phyloP scores from a whole-genome alignment of 805 yeast species.

The Starmerella scarabaei region DNA sequence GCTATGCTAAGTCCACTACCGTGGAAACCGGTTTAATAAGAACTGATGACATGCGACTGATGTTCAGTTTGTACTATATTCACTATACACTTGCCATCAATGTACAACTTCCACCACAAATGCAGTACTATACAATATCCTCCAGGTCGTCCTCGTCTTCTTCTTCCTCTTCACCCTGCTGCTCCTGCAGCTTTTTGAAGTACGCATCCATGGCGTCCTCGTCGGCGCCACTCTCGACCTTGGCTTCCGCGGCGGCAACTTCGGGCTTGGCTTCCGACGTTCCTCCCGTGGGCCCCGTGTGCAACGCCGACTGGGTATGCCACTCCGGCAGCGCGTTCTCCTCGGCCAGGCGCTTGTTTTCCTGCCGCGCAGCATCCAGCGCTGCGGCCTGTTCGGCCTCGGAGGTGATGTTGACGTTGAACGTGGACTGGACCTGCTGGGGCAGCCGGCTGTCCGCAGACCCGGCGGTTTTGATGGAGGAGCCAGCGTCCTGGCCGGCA shows the following conservation, averaged over 20 bases:
- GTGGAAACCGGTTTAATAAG: too few relatives aligned
- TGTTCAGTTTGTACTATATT: too few relatives aligned
- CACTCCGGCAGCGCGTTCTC: slow-evolving; percentile 95
- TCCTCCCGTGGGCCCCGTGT: slow-evolving; percentile 24
- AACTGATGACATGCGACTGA: not conserved
- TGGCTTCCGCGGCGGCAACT: slow-evolving; percentile 2
- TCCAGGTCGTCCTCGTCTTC: slow-evolving; percentile 22
- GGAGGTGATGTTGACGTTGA: slow-evolving; percentile 76
- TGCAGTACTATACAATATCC: slow-evolving; percentile 15
- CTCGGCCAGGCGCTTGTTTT: slow-evolving; percentile 55
- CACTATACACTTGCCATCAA: not conserved
- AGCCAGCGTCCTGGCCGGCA: slow-evolving; percentile 8
- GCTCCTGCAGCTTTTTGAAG: slow-evolving; percentile 20
- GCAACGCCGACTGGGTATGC: slow-evolving; percentile 88
- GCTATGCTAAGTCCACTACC: too few relatives aligned
- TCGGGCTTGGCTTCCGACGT: not conserved
- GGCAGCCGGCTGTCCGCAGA: slow-evolving; percentile 24
- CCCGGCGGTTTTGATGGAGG: slow-evolving; percentile 19
- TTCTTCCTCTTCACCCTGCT: slow-evolving; percentile 17
- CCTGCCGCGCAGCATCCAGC: slow-evolving; percentile 55
- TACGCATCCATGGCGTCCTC: slow-evolving; percentile 23
- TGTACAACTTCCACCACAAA: too few relatives aligned
- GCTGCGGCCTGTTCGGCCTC: slow-evolving; percentile 70
- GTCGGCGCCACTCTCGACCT: slow-evolving; percentile 8
- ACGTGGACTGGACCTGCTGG: slow-evolving; percentile 49